Evolutionary conservation across 2,329 filamentous ascomycete genomes (phyloP).

Genomic region (Cercospora zeina): DNA sequence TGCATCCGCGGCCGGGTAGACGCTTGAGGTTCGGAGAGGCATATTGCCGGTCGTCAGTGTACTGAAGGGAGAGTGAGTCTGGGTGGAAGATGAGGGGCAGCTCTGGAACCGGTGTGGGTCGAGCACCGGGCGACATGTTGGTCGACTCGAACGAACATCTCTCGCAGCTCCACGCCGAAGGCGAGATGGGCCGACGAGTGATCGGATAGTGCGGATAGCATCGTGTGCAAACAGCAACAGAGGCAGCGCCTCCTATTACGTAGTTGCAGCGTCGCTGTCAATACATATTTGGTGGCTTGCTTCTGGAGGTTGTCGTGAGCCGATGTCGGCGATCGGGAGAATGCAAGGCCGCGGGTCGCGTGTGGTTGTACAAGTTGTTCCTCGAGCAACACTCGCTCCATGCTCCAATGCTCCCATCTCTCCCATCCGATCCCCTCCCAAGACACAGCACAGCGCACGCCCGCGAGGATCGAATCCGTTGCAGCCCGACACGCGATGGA

Average conservation of each 20-base stretch:
- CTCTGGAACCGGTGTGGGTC: background rate
- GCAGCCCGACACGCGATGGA: background rate
- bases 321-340: slow-evolving; percentile 12
- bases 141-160: background rate
- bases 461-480: background rate
- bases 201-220: slow-evolving; percentile 17
- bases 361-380: background rate
- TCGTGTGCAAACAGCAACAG: background rate
- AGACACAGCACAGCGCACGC: background rate
- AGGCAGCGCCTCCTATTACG: slow-evolving; percentile 2
- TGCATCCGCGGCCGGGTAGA: slow-evolving; percentile 53
- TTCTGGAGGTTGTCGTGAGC: background rate
- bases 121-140: background rate
- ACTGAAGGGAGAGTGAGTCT: background rate
- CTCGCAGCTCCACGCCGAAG: slow-evolving; percentile 11
- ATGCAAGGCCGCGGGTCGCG: background rate
- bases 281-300: background rate
- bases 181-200: slow-evolving; percentile 16
- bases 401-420: background rate
- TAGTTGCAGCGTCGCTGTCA: slow-evolving; percentile 3
- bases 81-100: slow-evolving; percentile 1
- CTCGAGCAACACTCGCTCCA: too few species aligned
- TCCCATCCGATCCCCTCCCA: too few species aligned
- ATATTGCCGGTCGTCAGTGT: slow-evolving; percentile 36
- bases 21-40: slow-evolving; percentile 52